Conservation (phyloP, 257 asterid species). For the Nicotiana noctiflora region DNA sequence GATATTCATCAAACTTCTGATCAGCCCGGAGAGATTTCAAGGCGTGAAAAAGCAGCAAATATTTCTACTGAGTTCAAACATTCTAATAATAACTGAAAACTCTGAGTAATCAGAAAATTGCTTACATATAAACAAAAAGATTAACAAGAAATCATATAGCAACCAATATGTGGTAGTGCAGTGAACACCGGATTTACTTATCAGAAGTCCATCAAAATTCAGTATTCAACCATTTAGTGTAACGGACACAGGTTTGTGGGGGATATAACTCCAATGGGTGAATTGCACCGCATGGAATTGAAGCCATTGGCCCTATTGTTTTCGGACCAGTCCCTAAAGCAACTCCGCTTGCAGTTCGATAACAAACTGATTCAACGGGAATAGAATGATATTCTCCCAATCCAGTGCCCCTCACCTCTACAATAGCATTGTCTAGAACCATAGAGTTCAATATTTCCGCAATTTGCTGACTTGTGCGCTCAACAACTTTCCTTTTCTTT, state of each 20-base stretch:
- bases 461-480: constrained; percentile 32
- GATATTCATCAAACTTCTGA: neutral
- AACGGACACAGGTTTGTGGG: constrained; percentile 63
- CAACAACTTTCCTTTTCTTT: constrained; percentile 11
- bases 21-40: neutral
- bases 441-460: constrained; percentile 37
- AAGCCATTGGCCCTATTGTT: constrained; percentile 43
- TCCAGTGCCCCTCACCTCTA: constrained; percentile 81
- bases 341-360: constrained; percentile 27
- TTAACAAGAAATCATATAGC: neutral
- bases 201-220: constrained; percentile 26
- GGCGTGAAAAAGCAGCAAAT: neutral
- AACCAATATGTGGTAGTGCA: neutral
- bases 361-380: constrained; percentile 49
- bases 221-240: constrained; percentile 48
- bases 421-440: constrained; percentile 46
- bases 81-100: neutral
- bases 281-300: constrained; percentile 66
- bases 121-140: neutral
- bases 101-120: neutral
- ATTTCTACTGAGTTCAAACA: neutral
- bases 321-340: constrained; percentile 22
- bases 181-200: neutral
- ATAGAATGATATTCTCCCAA: constrained; percentile 48
- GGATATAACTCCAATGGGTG: constrained; percentile 61